Evolutionary conservation across 768 basidiomycete species (phyloP).

Genomic region (Auriscalpium orientale): DNA sequence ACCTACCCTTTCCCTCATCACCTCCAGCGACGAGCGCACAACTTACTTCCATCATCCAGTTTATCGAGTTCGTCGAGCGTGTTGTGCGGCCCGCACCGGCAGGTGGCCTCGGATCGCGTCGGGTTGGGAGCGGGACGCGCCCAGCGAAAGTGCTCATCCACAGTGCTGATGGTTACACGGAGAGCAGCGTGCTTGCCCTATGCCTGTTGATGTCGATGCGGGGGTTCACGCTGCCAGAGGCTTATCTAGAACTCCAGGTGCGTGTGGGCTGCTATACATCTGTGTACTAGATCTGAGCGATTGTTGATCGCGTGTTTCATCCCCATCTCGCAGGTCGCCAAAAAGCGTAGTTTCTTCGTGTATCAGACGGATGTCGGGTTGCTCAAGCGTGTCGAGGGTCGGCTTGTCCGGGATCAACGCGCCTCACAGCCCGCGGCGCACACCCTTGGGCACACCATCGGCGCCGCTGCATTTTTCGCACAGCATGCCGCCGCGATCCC

Average conservation of each 20-base stretch:
- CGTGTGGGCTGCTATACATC: conserved; percentile 1
- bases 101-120: conserved; percentile 5
- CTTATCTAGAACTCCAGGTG: conserved; percentile 82
- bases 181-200: conserved; percentile 82
- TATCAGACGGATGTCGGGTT: conserved; percentile 76
- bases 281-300: conserved; percentile 10
- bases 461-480: not conserved
- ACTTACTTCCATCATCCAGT: conserved; percentile 51
- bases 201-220: conserved; percentile 78
- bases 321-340: conserved; percentile 34
- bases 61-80: conserved; percentile 62
- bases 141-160: conserved; percentile 75
- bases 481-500: not conserved
- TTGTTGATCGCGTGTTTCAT: not conserved
- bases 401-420: conserved; percentile 27
- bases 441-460: not conserved
- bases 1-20: conserved; percentile 68
- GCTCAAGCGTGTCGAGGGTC: conserved; percentile 60
- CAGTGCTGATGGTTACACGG: conserved; percentile 87
- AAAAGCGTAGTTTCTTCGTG: conserved; percentile 84
- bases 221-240: conserved; percentile 68
- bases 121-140: conserved; percentile 30
- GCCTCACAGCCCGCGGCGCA: not conserved
- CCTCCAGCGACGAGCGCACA: conserved; percentile 46
- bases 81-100: conserved; percentile 42